Evolutionary conservation across 2,329 filamentous ascomycete genomes (phyloP), one percentile per base, ranked within the genome.

Genomic region (Didymella sp.): DNA sequence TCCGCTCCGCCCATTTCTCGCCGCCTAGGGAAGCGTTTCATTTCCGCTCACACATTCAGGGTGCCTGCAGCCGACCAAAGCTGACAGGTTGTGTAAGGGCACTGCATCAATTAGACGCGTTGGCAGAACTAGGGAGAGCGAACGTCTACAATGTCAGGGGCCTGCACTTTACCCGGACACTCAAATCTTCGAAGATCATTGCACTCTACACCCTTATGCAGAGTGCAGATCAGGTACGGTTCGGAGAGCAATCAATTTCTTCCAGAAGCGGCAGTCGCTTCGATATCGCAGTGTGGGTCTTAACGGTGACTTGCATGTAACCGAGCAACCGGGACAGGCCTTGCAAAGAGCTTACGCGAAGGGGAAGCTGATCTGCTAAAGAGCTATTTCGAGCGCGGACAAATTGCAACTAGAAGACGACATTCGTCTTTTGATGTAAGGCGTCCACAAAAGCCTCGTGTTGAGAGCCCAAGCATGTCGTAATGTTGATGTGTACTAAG

Each of bases 261-360:
- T 48, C 60, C 57, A 53, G 58, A 67, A 57, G 45, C 51, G 58
- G 62, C 47, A 64, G 58, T 56, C 44, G 41, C 56, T 61, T 58
- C 66, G 52, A 59, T 44, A 61, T 62, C 58, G 65, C 66, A 67
- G 49, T 54, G 64, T 66, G 62, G 65, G 60, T 58, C 66, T 58
- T 49, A 54, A 47, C 48, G 46, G 54, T 51, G 58, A 61, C 49
- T 51, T 70, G 61, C 66, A 64, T 63, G 57, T 68, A 69, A 64
- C 69, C 70, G 67, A 68, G 56, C 51, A 56, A 59, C 66, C 55
- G 63, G 70, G 67, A 70, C 63, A 63, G 48, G 63, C 52, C 59
- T 49, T 56, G 51, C 37, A 31, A 37, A 57, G 49, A 41, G 37
- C 44, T 53, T 51, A 46, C 51, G 45, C 56, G 51, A 63, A 67